Percentiles rank a stretch among this genome's conserved stretches.
phyloP scores from a whole-genome alignment of 108 stramenopile genomes.

The Fistulifera solaris region DNA sequence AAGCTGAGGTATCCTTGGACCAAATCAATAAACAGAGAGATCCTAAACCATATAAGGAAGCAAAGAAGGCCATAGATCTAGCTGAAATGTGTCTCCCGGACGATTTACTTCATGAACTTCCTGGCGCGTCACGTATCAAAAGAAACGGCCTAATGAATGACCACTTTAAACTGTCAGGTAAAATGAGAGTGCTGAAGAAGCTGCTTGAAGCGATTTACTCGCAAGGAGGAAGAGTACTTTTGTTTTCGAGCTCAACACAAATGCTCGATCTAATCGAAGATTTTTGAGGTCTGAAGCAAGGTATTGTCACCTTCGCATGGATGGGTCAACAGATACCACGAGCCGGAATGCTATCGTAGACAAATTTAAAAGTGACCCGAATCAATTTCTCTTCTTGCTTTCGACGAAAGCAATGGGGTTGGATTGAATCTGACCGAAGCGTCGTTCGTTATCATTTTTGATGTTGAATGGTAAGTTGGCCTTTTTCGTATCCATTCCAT shows the following conservation, averaged over 20 bases:
- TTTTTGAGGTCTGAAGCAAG: constrained; percentile 44
- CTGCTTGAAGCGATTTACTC: constrained; percentile 28
- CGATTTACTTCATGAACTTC: constrained; percentile 46
- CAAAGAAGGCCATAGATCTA: constrained; percentile 56
- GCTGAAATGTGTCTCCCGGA: constrained; percentile 60
- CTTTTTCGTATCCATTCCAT: neutral
- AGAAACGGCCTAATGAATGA: constrained; percentile 56
- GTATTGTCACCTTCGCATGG: constrained; percentile 70
- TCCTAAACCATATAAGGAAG: constrained; percentile 17
- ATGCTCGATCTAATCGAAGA: constrained; percentile 80
- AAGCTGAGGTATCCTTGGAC: constrained; percentile 31
- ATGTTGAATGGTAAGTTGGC: constrained; percentile 55
- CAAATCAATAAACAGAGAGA: constrained; percentile 3
- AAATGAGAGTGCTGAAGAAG: constrained; percentile 55
- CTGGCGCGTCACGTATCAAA: constrained; percentile 44
- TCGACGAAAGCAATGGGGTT: constrained; percentile 86
- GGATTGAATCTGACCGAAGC: constrained; percentile 68
- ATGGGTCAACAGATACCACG: constrained; percentile 68
- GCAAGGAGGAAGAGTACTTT: constrained; percentile 47
- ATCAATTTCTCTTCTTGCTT: constrained; percentile 66
- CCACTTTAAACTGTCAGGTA: constrained; percentile 70
- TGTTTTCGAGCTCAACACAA: constrained; percentile 89
- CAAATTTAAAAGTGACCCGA: constrained; percentile 61
- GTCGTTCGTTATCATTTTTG: constrained; percentile 36
- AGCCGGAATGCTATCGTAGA: constrained; percentile 60